Percentiles rank a stretch among this genome's conserved stretches.
These are phyloP conservation scores for Botryobasidium botryosum DNA, from an alignment of 768 basidiomycete genomes.

Conservation along the genomic window DNA sequence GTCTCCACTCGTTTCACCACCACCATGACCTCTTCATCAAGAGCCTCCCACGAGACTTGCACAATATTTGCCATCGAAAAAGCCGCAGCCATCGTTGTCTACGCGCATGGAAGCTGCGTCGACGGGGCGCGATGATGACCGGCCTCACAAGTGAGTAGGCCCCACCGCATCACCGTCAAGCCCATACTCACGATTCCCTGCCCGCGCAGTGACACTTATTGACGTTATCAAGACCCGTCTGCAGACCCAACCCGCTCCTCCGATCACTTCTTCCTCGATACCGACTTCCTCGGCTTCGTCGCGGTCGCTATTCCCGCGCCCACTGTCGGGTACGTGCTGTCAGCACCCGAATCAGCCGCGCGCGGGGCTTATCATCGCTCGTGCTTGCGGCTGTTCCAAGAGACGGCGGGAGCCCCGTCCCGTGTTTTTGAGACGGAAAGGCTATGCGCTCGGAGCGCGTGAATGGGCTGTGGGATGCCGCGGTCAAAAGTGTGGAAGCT, in stretches of 20 bases:
- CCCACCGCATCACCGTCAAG: constrained; percentile 7
- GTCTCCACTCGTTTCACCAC: too few relatives aligned
- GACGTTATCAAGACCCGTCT: constrained; percentile 95
- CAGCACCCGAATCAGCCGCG: constrained; percentile 40
- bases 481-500: constrained; percentile 58
- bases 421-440: constrained; percentile 68
- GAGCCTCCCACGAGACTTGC: too few relatives aligned
- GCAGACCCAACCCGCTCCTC: constrained; percentile 87
- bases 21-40: too few relatives aligned
- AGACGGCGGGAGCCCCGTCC: constrained; percentile 32
- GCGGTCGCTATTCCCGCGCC: constrained; percentile 30
- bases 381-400: constrained; percentile 36
- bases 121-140: constrained; percentile 69
- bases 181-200: background rate
- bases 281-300: constrained; percentile 5
- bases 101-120: too few relatives aligned
- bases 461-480: constrained; percentile 72
- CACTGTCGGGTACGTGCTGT: constrained; percentile 42
- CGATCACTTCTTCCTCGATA: constrained; percentile 23
- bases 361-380: constrained; percentile 54
- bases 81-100: too few relatives aligned
- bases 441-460: constrained; percentile 49
- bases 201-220: constrained; percentile 82
- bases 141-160: constrained; percentile 60
- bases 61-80: too few relatives aligned